phyloP scores from a whole-genome alignment of 164 flowering plant species.

The Protea cynaroides region DNA sequence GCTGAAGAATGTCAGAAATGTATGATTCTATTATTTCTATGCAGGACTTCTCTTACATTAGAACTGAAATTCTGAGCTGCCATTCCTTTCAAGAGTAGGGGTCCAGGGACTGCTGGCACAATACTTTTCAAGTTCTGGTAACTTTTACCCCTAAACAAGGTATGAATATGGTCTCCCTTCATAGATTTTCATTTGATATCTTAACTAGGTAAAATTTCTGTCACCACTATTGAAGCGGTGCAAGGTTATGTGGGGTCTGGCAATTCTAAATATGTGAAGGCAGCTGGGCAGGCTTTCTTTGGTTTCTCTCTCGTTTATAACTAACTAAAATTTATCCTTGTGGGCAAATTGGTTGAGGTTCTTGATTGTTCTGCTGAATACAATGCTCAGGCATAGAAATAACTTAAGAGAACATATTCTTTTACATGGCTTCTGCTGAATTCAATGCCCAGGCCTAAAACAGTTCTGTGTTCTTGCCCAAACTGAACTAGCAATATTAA shows the following conservation, averaged over 20 bases:
- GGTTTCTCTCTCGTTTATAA: background rate
- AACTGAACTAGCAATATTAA: too few species aligned
- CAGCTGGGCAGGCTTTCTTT: background rate
- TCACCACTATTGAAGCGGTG: background rate
- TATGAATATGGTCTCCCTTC: background rate
- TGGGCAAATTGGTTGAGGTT: background rate
- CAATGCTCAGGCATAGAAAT: background rate
- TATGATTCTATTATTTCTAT: slow-evolving; percentile 22
- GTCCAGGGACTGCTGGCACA: background rate
- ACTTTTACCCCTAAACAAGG: background rate
- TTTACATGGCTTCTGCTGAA: too few species aligned
- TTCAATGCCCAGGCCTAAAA: too few species aligned
- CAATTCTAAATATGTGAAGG: background rate
- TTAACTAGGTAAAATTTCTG: background rate
- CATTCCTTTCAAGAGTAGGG: background rate
- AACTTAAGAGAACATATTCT: background rate
- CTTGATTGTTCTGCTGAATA: background rate
- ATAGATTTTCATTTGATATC: background rate
- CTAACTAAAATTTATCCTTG: background rate
- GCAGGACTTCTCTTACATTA: background rate
- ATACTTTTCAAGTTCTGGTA: background rate
- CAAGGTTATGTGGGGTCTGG: background rate
- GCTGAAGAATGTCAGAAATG: slow-evolving; percentile 13
- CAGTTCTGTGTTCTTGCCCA: too few species aligned
- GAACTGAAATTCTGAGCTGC: background rate